Base-by-base conservation (phyloP, 1,284 basidiomycete species). In the Microbotryum intermedium region DNA sequence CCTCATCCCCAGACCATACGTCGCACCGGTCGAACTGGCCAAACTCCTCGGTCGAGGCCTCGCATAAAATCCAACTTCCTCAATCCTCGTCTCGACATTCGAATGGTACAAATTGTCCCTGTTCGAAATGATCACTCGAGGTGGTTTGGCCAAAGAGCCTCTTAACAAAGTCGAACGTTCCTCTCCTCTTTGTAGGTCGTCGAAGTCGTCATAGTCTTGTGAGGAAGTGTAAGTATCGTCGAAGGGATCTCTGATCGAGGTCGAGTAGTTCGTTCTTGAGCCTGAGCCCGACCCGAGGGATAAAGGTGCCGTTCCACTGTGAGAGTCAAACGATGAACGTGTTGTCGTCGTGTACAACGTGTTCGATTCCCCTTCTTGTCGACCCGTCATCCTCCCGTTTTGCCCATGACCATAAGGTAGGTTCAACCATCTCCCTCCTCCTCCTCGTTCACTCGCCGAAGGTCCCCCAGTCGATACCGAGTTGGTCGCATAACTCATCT, bases 1-100 rank as follows among this genome's bases (percentile, higher is more conserved):
- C 16, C 46, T 11, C 23, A 48, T 23, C n/a, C 23, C 21, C 46
- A 39, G 20, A 6, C 64, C 64, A 26, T 60, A 66, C 26, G 61
- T 66, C 44, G 64, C 64, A 6, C 64, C 64, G 11, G 51, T 50
- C 29, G 58, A 60, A 26, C 57, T 59, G 47, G 51, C 56, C 55
- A 58, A 50, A 39, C 34, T 39, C 11, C 34, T 39, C 34, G 34
- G 34, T 16, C 34, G 11, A 11, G 13, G 34, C 11, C 34, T 39
- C 34, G 34, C 11, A 39, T 39, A 39, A 39, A 39, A 39, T 11
- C 34, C 34, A 11, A 39, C 34, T 39, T 39, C 13, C 34, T 39
- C 34, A 39, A 39, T 39, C 13, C 34, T 39, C 28, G 50, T 11
- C 2, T 9, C 39, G 18, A 28, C 43, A 18, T 30, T 13, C 42